Evolutionary conservation across 768 basidiomycete species (phyloP).

Genomic region (Lactarius psammicola): DNA sequence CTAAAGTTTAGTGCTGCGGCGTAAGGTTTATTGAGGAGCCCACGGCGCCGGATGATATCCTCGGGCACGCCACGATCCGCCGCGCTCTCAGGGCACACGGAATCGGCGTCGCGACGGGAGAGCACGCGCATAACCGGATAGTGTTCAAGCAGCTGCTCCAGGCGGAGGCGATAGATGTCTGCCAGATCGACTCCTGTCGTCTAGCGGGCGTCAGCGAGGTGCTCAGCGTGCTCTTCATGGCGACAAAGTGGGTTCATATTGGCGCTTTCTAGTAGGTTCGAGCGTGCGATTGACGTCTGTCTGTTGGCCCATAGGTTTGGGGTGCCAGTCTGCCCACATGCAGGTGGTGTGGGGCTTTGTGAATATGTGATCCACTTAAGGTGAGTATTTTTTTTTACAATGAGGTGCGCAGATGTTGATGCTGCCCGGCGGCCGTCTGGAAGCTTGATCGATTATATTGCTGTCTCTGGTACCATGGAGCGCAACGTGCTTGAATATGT

Average conservation of each 20-base stretch:
- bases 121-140: slow-evolving; percentile 93
- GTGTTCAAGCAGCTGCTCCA: slow-evolving; percentile 95
- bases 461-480: slow-evolving; percentile 88
- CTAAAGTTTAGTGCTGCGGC: too few species aligned
- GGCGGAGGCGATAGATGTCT: slow-evolving; percentile 89
- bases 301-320: slow-evolving; percentile 55
- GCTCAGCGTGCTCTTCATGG: slow-evolving; percentile 85
- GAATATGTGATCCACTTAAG: slow-evolving; percentile 88
- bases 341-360: slow-evolving; percentile 91
- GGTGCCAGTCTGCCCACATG: slow-evolving; percentile 88
- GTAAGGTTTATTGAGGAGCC: slow-evolving; percentile 97
- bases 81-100: slow-evolving; percentile 73
- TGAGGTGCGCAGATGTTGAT: neutral
- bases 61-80: slow-evolving; percentile 79
- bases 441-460: slow-evolving; percentile 91
- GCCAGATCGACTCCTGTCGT: slow-evolving; percentile 93
- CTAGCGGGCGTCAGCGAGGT: slow-evolving; percentile 93
- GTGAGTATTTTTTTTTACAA: slow-evolving; percentile 36
- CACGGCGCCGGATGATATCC: slow-evolving; percentile 87
- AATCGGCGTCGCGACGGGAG: slow-evolving; percentile 91
- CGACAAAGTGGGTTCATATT: slow-evolving; percentile 57
- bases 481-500: slow-evolving; percentile 90
- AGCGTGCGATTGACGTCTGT: neutral
- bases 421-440: neutral
- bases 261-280: neutral